Evolutionary conservation across 1,284 basidiomycete species (phyloP).

Genomic region (Leccinum brunneo-olivaceum): DNA sequence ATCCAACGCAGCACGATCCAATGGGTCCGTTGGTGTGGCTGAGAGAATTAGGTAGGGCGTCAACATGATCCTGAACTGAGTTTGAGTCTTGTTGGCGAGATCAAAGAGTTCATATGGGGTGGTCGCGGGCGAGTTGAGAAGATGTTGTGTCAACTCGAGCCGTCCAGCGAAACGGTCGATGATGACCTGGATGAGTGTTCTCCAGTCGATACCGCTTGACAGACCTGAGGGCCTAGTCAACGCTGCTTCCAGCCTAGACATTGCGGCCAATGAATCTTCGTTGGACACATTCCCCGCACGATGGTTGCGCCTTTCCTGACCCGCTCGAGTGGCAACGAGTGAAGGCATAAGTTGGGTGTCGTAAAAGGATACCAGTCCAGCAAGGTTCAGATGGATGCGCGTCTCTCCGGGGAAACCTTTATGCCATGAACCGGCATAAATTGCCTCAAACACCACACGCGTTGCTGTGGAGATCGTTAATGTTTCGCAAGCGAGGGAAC

Average conservation of each 20-base stretch:
- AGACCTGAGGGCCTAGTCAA: slow-evolving; percentile 11
- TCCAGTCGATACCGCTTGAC: slow-evolving; percentile 39
- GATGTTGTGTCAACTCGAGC: slow-evolving; percentile 34
- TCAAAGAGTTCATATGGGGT: slow-evolving; percentile 1
- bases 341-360: slow-evolving; percentile 25
- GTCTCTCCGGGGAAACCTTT: slow-evolving; percentile 29
- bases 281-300: slow-evolving; percentile 26
- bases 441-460: slow-evolving; percentile 7
- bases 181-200: slow-evolving; percentile 33
- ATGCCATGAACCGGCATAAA: slow-evolving; percentile 28
- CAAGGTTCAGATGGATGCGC: slow-evolving; percentile 28
- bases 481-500: not conserved
- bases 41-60: slow-evolving; percentile 11
- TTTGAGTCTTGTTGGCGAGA: slow-evolving; percentile 8
- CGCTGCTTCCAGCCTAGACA: slow-evolving; percentile 18
- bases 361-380: slow-evolving; percentile 30
- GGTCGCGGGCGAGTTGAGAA: slow-evolving; percentile 25
- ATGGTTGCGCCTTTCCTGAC: slow-evolving; percentile 22
- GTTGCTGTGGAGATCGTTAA: not conserved
- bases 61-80: slow-evolving; percentile 16
- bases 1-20: not conserved
- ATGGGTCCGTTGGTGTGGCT: not conserved
- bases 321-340: slow-evolving; percentile 20
- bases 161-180: slow-evolving; percentile 37
- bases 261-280: slow-evolving; percentile 11